Evolutionary conservation across 2,329 filamentous ascomycete genomes (phyloP).

Genomic region (Neoscytalidium dimidiatum): DNA sequence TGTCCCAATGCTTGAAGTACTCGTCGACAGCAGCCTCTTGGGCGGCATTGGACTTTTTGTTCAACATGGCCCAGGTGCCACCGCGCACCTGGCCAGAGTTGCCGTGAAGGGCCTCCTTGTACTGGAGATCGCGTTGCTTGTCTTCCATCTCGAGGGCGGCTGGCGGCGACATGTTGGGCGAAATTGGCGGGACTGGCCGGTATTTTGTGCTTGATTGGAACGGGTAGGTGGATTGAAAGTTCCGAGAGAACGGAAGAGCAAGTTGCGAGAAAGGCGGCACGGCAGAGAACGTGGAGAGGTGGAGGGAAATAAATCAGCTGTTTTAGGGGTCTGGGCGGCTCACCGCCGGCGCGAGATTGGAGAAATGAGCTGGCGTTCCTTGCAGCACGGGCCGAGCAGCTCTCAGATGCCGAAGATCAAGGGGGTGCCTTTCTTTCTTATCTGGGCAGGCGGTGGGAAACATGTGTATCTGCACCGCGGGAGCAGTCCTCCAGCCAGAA

Average conservation of each 20-base stretch:
- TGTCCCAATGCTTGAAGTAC: conserved; percentile 97
- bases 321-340: conserved; percentile 15
- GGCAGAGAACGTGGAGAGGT: conserved; percentile 15
- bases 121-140: conserved; percentile 81
- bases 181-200: conserved; percentile 1
- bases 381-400: conserved; percentile 1
- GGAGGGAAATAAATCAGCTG: conserved; percentile 17
- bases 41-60: conserved; percentile 72
- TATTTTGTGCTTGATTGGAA: conserved; percentile 4
- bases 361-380: conserved; percentile 17
- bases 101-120: conserved; percentile 87
- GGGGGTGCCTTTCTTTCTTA: neutral
- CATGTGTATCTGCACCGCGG: neutral
- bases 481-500: neutral
- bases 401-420: conserved; percentile 1
- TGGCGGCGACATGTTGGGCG: conserved; percentile 54
- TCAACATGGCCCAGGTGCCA: conserved; percentile 79
- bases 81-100: conserved; percentile 68
- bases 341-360: conserved; percentile 16
- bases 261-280: conserved; percentile 2
- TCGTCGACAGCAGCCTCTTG: conserved; percentile 83
- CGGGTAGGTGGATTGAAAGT: neutral
- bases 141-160: conserved; percentile 75
- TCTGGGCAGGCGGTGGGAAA: neutral
- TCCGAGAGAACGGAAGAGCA: conserved; percentile 2